Evolutionary conservation across 1,284 basidiomycete species (phyloP), one percentile per base, ranked within the genome.

Genomic region (Tylopilus microsporus): DNA sequence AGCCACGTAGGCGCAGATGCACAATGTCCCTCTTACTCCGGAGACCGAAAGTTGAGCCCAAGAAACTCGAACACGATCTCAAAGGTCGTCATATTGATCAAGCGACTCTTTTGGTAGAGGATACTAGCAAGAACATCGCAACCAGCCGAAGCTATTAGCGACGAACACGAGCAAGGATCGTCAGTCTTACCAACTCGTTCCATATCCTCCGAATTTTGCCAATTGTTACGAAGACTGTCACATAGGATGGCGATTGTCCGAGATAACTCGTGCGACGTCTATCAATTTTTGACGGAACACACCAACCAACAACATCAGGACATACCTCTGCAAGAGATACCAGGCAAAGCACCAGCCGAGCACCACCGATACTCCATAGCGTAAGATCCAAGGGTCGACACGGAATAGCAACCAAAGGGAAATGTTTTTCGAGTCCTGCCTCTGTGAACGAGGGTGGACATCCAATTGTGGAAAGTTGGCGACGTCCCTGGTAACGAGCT

Each of bases 131-230:
- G 78, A 41, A 94, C 85, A 58, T 97, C 94, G 67, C 95, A 98
- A 13, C 92, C 92, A 59, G 86, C 92, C 94, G 36, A 48, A 56
- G 39, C 46, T 42, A 54, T 67, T 41, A 69, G 52, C 50, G 52
- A n/a, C 11, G 15, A 56, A 19, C 41, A 49, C 21, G 45, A 30
- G 47, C 43, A 25, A 46, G 47, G 36, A 52, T 48, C 6, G 16
- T 30, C 60, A 8, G 42, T 13, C 86, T 68, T 67, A 90, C 91
- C 84, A 49, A 94, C 75, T 41, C 86, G 77, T 68, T 95, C 92
- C 86, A 94, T 92, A 67, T 94, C 92, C 67, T 94, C 93, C 46
- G 90, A 93, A 66, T 91, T 92, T 66, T 91, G 84, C 95, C 95
- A 98, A 66, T 85, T 91, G 63, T 89, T 86, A 60, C 83, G 82